phyloP scores from a whole-genome alignment of 331 rosid species.

The Stylosanthes scabra region DNA sequence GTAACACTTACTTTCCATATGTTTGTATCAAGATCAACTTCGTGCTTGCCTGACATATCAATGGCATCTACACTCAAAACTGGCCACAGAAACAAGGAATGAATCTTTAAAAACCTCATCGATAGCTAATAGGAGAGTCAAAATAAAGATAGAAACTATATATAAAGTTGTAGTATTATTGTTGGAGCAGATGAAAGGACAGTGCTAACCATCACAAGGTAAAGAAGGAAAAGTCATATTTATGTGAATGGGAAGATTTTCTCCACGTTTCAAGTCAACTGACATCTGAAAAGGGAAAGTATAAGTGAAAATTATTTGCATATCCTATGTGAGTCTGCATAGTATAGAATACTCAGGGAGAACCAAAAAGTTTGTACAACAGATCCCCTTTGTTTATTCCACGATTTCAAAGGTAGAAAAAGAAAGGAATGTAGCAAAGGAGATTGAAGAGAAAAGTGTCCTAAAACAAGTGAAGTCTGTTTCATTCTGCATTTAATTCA shows the following conservation, averaged over 20 bases:
- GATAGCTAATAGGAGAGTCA: conserved; percentile 7
- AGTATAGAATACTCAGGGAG: conserved; percentile 7
- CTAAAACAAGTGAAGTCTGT: not conserved
- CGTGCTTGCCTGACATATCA: conserved; percentile 99
- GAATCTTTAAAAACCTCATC: conserved; percentile 33
- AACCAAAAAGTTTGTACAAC: conserved; percentile 6
- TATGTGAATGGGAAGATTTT: conserved; percentile 94
- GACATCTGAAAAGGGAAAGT: conserved; percentile 72
- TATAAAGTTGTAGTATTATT: conserved; percentile 19
- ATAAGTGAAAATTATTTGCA: not conserved
- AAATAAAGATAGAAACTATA: not conserved
- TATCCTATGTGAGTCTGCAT: conserved; percentile 7
- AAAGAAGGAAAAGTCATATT: conserved; percentile 94
- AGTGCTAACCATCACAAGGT: conserved; percentile 90
- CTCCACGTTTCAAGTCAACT: conserved; percentile 97
- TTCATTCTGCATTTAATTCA: not conserved
- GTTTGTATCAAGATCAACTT: conserved; percentile 97
- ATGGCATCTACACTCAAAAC: conserved; percentile 95
- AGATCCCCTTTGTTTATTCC: not conserved
- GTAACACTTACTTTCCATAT: conserved; percentile 86
- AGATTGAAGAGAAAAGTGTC: not conserved
- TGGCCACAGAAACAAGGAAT: conserved; percentile 44
- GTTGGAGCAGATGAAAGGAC: conserved; percentile 19
- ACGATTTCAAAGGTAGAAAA: conserved; percentile 2
- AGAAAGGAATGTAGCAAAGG: not conserved